Base-by-base conservation (phyloP, 768 basidiomycete species). In the Cyclocybe aegerita region DNA sequence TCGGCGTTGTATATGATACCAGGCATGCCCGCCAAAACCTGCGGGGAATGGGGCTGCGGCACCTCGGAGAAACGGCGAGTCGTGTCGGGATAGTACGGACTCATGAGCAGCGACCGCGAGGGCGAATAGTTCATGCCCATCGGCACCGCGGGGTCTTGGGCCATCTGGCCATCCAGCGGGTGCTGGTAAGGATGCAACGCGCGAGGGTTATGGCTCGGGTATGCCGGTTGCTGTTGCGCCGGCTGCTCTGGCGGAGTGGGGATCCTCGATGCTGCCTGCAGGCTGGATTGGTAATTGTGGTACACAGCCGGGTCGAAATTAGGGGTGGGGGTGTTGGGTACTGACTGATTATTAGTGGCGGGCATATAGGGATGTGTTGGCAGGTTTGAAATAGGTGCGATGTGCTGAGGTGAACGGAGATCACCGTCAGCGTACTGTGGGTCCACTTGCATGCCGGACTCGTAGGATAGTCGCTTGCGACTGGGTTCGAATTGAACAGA, bases 91-190 rank as follows among this genome's bases (percentile, higher is more conserved):
- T 62, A 60, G 43, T 67, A 67, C 3, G 65, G 61, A 6, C 63
- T 64, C 9, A 62, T 65, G 38, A 68, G 50, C 23, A 66, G 59
- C 4, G 65, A 65, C 8, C 61, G 61, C 12, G 65, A 65, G 16
- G 57, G 57, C 10, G 58, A 56, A 23, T 41, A 31, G 37, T 55
- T 50, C 29, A 23, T 23, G 23, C 38, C 38, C 40, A 43, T 16
- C 5, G 53, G 11, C 32, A 23, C 23, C 23, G 23, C 23, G 23
- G 23, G 23, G 5, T 23, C 23, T 23, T 7, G 37, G 33, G 10
- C 15, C 23, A 46, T 32, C 36, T 31, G 33, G 10, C 14, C 16
- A 38, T 46, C 48, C 11, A 40, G 10, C 7, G 42, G 47, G 35
- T 32, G 29, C 9, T 43, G 53, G 44, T 46, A 50, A 32, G 50